Conservation (phyloP, 2,329 filamentous ascomycete species). For the Fusarium subglutinans region DNA sequence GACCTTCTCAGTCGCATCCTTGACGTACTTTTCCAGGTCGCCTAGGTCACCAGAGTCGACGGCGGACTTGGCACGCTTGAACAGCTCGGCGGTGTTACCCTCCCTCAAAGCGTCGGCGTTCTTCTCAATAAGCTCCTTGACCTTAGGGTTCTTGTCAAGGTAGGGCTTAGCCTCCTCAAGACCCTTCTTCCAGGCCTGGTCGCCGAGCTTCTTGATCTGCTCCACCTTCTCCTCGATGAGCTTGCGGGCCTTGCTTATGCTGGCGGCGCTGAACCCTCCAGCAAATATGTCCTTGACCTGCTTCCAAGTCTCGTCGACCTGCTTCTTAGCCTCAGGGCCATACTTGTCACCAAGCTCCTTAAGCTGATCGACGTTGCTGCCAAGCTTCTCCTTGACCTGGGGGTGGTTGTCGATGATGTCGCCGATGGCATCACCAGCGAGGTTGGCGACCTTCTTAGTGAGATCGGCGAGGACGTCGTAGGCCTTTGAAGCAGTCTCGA, state of each 20-base stretch:
- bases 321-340: slow-evolving; percentile 80
- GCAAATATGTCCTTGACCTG: slow-evolving; percentile 72
- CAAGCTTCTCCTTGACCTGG: slow-evolving; percentile 75
- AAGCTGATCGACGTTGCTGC: slow-evolving; percentile 72
- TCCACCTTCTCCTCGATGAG: slow-evolving; percentile 76
- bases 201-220: slow-evolving; percentile 72
- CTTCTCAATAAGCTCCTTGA: slow-evolving; percentile 77
- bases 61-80: slow-evolving; percentile 69
- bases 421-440: slow-evolving; percentile 69
- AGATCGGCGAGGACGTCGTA: slow-evolving; percentile 72
- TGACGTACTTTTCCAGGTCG: slow-evolving; percentile 50
- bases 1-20: slow-evolving; percentile 43
- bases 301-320: slow-evolving; percentile 75
- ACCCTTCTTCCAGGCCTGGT: slow-evolving; percentile 77
- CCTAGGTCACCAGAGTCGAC: slow-evolving; percentile 68
- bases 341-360: slow-evolving; percentile 75
- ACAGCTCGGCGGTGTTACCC: slow-evolving; percentile 71
- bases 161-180: slow-evolving; percentile 76
- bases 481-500: slow-evolving; percentile 69
- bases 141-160: slow-evolving; percentile 79
- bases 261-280: slow-evolving; percentile 65
- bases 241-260: slow-evolving; percentile 64
- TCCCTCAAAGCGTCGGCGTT: slow-evolving; percentile 74
- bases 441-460: slow-evolving; percentile 64
- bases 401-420: slow-evolving; percentile 80